phyloP scores from a whole-genome alignment of 495 filamentous ascomycete species.

The Tuber calosporum region DNA sequence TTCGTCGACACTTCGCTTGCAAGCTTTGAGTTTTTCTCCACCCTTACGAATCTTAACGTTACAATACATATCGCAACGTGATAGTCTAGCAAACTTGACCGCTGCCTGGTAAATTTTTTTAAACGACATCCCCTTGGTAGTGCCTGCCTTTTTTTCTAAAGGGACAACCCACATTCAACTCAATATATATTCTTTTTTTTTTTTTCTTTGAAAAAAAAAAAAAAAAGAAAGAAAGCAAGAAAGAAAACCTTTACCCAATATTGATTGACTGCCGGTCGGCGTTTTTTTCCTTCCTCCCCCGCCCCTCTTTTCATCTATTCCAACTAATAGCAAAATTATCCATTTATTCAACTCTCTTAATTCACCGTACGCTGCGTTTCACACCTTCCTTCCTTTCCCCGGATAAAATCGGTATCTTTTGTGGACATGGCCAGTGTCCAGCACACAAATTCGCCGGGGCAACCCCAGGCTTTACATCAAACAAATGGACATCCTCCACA shows the following conservation, averaged over 20 bases:
- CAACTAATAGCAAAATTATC: neutral
- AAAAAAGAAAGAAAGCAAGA: too few relatives aligned
- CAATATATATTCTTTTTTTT: too few relatives aligned
- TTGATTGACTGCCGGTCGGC: neutral
- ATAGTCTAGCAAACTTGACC: slow-evolving; percentile 1
- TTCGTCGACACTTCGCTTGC: slow-evolving; percentile 15
- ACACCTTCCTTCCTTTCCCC: neutral
- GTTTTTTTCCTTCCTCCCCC: neutral
- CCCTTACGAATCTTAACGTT: slow-evolving; percentile 2
- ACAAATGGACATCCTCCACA: slow-evolving; percentile 40
- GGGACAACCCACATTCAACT: neutral
- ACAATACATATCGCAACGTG: slow-evolving; percentile 1
- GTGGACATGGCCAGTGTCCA: slow-evolving; percentile 33
- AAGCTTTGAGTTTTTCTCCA: neutral
- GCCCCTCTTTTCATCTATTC: neutral
- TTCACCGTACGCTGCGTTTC: neutral
- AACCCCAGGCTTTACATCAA: slow-evolving; percentile 38
- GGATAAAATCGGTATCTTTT: neutral
- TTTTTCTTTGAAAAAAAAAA: neutral
- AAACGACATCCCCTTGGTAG: neutral
- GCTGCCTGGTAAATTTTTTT: neutral
- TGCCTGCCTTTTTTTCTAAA: neutral
- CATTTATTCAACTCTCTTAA: neutral
- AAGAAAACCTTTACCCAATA: neutral
- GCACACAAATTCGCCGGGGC: slow-evolving; percentile 38